phyloP scores from a whole-genome alignment of 2,329 filamentous ascomycete species.

The Lasiodiplodia theobromae region DNA sequence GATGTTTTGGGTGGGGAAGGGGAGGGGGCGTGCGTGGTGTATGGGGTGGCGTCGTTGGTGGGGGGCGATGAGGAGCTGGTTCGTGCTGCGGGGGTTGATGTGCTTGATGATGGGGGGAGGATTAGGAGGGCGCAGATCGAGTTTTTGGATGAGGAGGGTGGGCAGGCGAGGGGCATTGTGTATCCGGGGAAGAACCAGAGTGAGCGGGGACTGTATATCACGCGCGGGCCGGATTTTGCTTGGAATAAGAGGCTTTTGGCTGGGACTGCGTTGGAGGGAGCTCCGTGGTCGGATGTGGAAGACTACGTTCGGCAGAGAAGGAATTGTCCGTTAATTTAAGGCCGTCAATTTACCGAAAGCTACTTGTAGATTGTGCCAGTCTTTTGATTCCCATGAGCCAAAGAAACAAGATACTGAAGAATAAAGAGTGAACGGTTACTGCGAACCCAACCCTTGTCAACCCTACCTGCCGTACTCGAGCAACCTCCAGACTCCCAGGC shows the following conservation, averaged over 20 bases:
- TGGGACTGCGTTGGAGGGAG: neutral
- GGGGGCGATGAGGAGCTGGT: neutral
- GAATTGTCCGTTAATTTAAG: constrained; percentile 32
- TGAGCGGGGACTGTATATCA: neutral
- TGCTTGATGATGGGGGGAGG: neutral
- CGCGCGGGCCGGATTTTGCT: neutral
- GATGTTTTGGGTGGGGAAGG: neutral
- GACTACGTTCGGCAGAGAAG: constrained; percentile 44
- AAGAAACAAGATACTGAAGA: neutral
- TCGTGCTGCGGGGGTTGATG: neutral
- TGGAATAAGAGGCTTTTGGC: neutral
- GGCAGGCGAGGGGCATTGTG: neutral
- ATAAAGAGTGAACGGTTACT: neutral
- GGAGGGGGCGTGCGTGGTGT: neutral
- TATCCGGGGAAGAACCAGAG: neutral
- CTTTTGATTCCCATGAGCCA: rapidly evolving
- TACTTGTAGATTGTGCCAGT: neutral
- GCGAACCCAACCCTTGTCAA: no score
- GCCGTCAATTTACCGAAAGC: constrained; percentile 43
- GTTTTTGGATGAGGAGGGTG: neutral
- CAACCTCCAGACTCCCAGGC: no score
- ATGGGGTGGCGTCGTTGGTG: neutral
- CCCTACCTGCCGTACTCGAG: no score
- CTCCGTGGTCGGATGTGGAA: neutral
- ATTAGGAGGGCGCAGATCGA: neutral